Conservation (phyloP, 2,329 filamentous ascomycete genomes). For the Stemphylium lycopersici region DNA sequence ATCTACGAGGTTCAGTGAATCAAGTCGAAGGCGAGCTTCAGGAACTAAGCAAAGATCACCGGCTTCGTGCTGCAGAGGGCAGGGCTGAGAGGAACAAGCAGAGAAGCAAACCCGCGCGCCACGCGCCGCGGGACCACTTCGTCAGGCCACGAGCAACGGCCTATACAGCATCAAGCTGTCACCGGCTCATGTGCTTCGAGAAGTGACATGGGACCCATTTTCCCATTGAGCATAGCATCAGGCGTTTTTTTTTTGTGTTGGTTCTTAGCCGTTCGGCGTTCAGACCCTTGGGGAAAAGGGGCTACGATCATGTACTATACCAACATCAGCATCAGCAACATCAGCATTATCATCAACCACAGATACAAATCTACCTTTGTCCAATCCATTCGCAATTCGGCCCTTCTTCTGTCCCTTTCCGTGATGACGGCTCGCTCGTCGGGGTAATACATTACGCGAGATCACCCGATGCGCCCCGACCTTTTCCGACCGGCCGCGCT, state of each 20-base stretch:
- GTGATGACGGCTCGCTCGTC: too few relatives aligned
- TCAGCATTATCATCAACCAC: not conserved
- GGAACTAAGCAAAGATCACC: constrained; percentile 2
- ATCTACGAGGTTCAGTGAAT: constrained; percentile 52
- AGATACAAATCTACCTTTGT: not conserved
- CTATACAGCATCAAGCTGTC: not conserved
- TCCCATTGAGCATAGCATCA: not conserved
- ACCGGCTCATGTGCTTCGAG: constrained; percentile 13
- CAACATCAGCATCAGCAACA: constrained; percentile 1
- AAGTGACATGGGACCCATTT: constrained; percentile 11
- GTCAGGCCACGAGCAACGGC: constrained; percentile 12
- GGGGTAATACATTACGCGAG: not conserved
- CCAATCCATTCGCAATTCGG: not conserved
- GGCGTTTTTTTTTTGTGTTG: not conserved
- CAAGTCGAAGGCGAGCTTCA: not conserved
- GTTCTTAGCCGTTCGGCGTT: not conserved
- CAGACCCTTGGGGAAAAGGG: constrained; percentile 2
- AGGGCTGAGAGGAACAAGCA: not conserved
- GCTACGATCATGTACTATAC: constrained; percentile 6
- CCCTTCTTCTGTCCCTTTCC: not conserved
- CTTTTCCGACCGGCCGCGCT: constrained; percentile 12
- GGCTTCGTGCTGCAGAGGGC: constrained; percentile 14
- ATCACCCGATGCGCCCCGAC: constrained; percentile 2
- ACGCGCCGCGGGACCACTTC: constrained; percentile 19
- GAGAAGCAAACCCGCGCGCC: constrained; percentile 12